Base-by-base conservation (phyloP, 129 eudicot species). In the Kitagawia praeruptora region DNA sequence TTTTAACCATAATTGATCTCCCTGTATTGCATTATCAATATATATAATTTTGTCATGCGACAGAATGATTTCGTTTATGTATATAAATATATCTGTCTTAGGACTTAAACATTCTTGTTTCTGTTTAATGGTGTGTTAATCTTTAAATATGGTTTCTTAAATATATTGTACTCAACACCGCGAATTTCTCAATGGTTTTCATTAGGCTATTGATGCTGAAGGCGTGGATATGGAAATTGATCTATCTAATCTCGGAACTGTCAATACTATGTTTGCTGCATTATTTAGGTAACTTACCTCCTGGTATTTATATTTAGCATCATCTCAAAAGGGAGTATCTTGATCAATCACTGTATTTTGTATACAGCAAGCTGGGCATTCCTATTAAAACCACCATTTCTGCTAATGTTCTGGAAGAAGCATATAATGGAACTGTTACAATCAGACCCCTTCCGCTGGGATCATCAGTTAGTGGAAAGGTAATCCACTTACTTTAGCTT, bases 171-270 rank as follows among this genome's bases (percentile, higher is more conserved):
- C 48, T 44, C 14, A 37, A 41, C 48, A 23, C 14, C 21, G 75
- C 8, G 6, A 23, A 21, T 39, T 72, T n/a, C 19, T 75, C 25
- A 76, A 46, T 58, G 23, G 12, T 67, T 70, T 72, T 31, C 4
- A 80, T 53, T 61, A 89, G 99, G 99, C 97, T 71, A 88, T 95
- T 81, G 99, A 95, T 81, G 93, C 94, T 66, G 97, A 92, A 69
- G 93, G 99, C 75, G 81, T 92, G 97, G 99, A 95, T 87, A 92
- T 96, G 99, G 99, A 96, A 80, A 86, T 96, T 67, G 99, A 96
- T 85, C 83, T 96, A 78, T 96, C 99, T 40, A 92, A 92, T 80
- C 95, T 96, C 41, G 99, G 99, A 79, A 92, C 99, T 40, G 97
- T 96, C 77, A 92, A 92, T 66, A 96, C 99, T 7, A 88, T 96